Evolutionary conservation across 2,329 filamentous ascomycete species (phyloP).

Genomic region (Dactylonectria macrodidyma): DNA sequence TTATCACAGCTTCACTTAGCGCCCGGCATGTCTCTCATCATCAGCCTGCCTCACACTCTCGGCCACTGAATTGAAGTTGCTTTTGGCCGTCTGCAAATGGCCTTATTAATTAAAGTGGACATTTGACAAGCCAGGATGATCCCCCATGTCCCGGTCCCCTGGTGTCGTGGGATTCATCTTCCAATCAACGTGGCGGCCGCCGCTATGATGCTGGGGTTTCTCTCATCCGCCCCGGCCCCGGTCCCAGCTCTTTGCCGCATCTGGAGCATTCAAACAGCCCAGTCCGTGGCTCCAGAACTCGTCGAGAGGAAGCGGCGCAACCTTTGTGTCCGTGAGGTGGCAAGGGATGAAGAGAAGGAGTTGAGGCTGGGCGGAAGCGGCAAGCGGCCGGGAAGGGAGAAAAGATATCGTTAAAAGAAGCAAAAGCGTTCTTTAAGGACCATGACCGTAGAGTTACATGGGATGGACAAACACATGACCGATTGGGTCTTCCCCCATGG

Average conservation of each 20-base stretch:
- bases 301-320: conserved; percentile 24
- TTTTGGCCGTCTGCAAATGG: conserved; percentile 34
- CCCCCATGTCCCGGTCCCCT: conserved; percentile 23
- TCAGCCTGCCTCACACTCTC: conserved; percentile 15
- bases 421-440: conserved; percentile 26
- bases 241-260: conserved; percentile 39
- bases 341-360: conserved; percentile 5
- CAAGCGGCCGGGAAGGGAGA: conserved; percentile 19
- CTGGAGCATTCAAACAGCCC: conserved; percentile 37
- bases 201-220: conserved; percentile 22
- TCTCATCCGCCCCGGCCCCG: conserved; percentile 26
- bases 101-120: conserved; percentile 39
- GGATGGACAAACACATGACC: not conserved
- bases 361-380: conserved; percentile 12
- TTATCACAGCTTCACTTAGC: conserved; percentile 33
- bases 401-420: conserved; percentile 1
- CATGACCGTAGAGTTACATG: conserved; percentile 2
- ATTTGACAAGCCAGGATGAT: conserved; percentile 33
- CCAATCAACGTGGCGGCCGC: conserved; percentile 40
- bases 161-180: conserved; percentile 27
- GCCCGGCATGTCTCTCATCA: conserved; percentile 26
- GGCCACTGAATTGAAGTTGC: conserved; percentile 21
- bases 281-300: conserved; percentile 29
- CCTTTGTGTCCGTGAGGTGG: conserved; percentile 26
- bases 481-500: not conserved